Conservation (phyloP, 73 alveolate genomes). For the Blepharisma japonicum region DNA sequence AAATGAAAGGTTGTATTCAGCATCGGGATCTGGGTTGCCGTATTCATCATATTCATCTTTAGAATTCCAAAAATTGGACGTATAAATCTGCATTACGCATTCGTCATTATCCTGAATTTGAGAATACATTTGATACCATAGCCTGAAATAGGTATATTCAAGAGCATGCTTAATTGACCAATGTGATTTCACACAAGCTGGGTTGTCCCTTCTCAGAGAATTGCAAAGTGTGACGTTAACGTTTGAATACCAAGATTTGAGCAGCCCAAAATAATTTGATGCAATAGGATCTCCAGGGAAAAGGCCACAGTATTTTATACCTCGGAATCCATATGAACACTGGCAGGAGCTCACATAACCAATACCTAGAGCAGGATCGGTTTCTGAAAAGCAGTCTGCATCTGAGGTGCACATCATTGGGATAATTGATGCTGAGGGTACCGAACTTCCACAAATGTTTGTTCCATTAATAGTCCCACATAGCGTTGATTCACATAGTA, state of each 20-base stretch:
- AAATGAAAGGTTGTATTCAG: no score
- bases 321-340: no score
- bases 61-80: slow-evolving; percentile 6
- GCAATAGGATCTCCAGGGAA: neutral
- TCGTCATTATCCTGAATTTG: slow-evolving; percentile 9
- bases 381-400: no score
- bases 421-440: no score
- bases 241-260: neutral
- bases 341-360: no score
- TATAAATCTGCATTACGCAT: slow-evolving; percentile 10
- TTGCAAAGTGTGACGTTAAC: neutral
- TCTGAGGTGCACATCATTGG: no score
- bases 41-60: neutral
- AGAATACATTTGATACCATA: neutral
- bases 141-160: neutral
- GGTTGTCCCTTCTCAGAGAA: neutral
- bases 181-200: neutral
- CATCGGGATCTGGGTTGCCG: no score
- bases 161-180: neutral
- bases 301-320: neutral
- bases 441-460: no score
- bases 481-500: no score
- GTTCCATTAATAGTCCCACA: no score
- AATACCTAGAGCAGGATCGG: no score
- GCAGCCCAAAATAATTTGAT: neutral